Evolutionary conservation across 2,329 filamentous ascomycete genomes (phyloP), one percentile per base, ranked within the genome.

Genomic region (Neonectria hederae): DNA sequence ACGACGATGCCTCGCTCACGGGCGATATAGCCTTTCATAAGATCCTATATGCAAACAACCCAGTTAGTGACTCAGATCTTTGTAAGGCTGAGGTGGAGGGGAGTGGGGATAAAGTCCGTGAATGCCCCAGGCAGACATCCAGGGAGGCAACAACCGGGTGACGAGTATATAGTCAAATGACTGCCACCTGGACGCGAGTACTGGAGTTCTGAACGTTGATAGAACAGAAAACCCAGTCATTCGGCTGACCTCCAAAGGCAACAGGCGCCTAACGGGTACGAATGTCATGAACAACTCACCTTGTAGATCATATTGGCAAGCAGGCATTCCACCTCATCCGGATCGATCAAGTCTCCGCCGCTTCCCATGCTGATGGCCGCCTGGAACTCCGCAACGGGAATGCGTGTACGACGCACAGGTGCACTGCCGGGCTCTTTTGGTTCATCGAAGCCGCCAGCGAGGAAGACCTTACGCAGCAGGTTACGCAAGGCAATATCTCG

Each of bases 301-400:
- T 98, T 99, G 84, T 98, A 99, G 66, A 99, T 97, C 87, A 97
- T 92, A 77, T 97, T 98, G 28, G 96, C 93, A 74, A 99, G 77
- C 72, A 97, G 82, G 78, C 96, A 99, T 79, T 99, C 97, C 4
- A 98, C 94, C 79, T 99, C 96, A 76, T 99, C 97, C 32, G 87
- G 85, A 72, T 97, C 96, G 35, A 97, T 83, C 35, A 84, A 81
- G 75, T 92, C 84, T 59, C 85, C 83, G 54, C 86, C 84, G 69
- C 87, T 90, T 56, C 89, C 90, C 72, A 97, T 85, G 74, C 90
- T 90, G 64, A 98, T 87, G 8, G 93, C 97, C 7, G 93, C 92
- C 24, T 88, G 89, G 73, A 99, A 98, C 72, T 98, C 93, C 13
- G 87, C 84, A 14, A 97, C 86, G 0, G 93, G 91, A 35, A 99